Percentiles rank a stretch among this genome's conserved stretches.
phyloP scores from a whole-genome alignment of 2,329 filamentous ascomycete genomes.

The Aspergillus sp. region DNA sequence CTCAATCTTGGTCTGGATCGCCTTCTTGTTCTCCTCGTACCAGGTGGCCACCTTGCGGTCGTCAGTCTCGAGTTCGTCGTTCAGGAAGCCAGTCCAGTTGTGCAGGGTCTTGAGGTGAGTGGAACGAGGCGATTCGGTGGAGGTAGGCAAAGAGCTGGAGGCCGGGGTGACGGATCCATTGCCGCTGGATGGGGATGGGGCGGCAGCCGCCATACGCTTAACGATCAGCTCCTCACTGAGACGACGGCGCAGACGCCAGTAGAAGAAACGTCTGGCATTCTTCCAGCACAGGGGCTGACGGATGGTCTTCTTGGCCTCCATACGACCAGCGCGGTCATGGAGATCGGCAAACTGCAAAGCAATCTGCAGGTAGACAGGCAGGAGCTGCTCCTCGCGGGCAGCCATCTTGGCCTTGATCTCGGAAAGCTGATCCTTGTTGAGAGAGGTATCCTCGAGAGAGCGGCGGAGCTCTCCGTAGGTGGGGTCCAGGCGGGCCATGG shows the following conservation, averaged over 20 bases:
- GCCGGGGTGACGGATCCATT: conserved; percentile 38
- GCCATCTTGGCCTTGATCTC: conserved; percentile 80
- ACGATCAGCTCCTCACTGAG: conserved; percentile 97
- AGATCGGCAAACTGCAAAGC: conserved; percentile 96
- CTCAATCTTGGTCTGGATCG: conserved; percentile 79
- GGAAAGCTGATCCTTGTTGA: conserved; percentile 69
- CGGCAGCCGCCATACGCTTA: conserved; percentile 67
- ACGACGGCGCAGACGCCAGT: conserved; percentile 96
- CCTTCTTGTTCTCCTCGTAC: conserved; percentile 93
- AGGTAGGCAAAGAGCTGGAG: conserved; percentile 14
- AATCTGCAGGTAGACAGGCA: conserved; percentile 92
- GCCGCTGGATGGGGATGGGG: conserved; percentile 28
- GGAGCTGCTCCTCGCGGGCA: conserved; percentile 77
- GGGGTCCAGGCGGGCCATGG: conserved; percentile 89
- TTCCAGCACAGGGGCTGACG: conserved; percentile 79
- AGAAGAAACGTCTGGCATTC: conserved; percentile 94
- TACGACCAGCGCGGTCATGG: conserved; percentile 92
- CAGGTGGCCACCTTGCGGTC: conserved; percentile 84
- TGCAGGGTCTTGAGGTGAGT: conserved; percentile 70
- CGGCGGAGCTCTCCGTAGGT: conserved; percentile 80
- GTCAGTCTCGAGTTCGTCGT: conserved; percentile 66
- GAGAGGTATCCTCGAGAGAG: conserved; percentile 62
- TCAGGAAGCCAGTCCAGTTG: conserved; percentile 71
- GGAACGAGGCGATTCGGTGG: conserved; percentile 51
- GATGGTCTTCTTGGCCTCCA: conserved; percentile 96